Percentiles rank a stretch among this genome's conserved stretches.
Evolutionary conservation across 2,329 filamentous ascomycete species (phyloP).

Genomic region (Cladosporium velox): DNA sequence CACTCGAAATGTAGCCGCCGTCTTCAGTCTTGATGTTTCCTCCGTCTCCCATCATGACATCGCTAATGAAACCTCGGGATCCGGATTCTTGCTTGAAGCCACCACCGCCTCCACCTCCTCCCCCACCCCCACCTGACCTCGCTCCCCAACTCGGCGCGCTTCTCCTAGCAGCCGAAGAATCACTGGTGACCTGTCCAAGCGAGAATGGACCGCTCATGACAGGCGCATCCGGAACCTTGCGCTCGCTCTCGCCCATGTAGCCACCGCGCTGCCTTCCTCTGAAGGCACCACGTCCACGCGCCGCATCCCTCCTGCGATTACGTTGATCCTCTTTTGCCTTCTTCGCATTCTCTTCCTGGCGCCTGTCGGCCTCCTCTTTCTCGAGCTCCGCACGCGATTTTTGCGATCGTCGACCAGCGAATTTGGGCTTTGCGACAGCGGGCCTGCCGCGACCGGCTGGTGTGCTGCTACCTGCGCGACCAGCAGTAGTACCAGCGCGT

Average conservation of each 20-base stretch:
- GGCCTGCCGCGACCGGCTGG: conserved; percentile 24
- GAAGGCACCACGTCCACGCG: conserved; percentile 31
- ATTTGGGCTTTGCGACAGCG: conserved; percentile 41
- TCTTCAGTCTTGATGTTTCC: conserved; percentile 35
- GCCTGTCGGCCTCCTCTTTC: conserved; percentile 42
- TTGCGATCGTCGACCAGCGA: conserved; percentile 48
- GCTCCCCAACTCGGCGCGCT: conserved; percentile 22
- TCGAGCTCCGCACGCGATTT: conserved; percentile 47
- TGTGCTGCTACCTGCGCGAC: background rate
- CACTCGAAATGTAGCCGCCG: conserved; percentile 49
- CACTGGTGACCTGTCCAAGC: conserved; percentile 32
- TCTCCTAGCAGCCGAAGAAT: conserved; percentile 22
- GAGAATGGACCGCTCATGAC: conserved; percentile 46
- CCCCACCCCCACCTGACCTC: conserved; percentile 23
- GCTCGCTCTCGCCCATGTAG: conserved; percentile 42
- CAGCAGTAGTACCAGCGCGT: conserved; percentile 1
- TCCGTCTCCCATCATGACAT: conserved; percentile 27
- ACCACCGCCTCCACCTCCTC: conserved; percentile 22
- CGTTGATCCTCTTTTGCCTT: conserved; percentile 34
- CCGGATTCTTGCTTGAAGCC: conserved; percentile 39
- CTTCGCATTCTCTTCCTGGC: conserved; percentile 40
- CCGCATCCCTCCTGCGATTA: conserved; percentile 30
- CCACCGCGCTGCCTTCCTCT: conserved; percentile 44
- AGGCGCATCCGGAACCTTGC: conserved; percentile 32
- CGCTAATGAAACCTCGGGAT: conserved; percentile 22